Evolutionary conservation across 768 basidiomycete species (phyloP).

Genomic region (Suillus spraguei): DNA sequence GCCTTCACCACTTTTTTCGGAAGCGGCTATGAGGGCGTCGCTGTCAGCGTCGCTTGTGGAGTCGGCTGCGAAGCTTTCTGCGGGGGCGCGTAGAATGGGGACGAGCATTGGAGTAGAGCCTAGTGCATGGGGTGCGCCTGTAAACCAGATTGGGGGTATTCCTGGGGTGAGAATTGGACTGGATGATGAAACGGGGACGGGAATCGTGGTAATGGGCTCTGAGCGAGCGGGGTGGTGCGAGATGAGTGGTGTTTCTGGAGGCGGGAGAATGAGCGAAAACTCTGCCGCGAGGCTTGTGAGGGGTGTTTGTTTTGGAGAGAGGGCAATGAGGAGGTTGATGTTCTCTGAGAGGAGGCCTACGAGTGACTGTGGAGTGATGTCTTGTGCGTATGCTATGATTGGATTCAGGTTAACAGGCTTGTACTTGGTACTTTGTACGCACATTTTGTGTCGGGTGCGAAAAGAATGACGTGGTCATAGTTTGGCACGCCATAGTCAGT

Average conservation of each 20-base stretch:
- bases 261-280: conserved; percentile 88
- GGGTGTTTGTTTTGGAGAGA: conserved; percentile 75
- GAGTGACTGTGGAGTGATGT: conserved; percentile 83
- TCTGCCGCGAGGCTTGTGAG: conserved; percentile 82
- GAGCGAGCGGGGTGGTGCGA: conserved; percentile 83
- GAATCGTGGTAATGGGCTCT: conserved; percentile 65
- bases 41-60: conserved; percentile 33
- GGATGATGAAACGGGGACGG: conserved; percentile 52
- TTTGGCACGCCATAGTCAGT: conserved; percentile 70
- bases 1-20: conserved; percentile 76
- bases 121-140: conserved; percentile 66
- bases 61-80: conserved; percentile 77
- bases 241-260: conserved; percentile 79
- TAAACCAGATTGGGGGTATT: conserved; percentile 71
- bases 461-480: conserved; percentile 86
- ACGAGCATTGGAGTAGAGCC: conserved; percentile 77
- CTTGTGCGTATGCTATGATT: conserved; percentile 60
- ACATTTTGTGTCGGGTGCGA: conserved; percentile 89
- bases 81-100: conserved; percentile 78
- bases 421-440: neutral
- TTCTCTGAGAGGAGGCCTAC: conserved; percentile 66
- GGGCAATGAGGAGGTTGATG: conserved; percentile 83
- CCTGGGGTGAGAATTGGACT: conserved; percentile 49
- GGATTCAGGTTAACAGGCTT: conserved; percentile 1
- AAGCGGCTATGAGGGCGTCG: conserved; percentile 60